Conservation (phyloP, 139 green algal species). For the Diplosphaera chodatii region DNA sequence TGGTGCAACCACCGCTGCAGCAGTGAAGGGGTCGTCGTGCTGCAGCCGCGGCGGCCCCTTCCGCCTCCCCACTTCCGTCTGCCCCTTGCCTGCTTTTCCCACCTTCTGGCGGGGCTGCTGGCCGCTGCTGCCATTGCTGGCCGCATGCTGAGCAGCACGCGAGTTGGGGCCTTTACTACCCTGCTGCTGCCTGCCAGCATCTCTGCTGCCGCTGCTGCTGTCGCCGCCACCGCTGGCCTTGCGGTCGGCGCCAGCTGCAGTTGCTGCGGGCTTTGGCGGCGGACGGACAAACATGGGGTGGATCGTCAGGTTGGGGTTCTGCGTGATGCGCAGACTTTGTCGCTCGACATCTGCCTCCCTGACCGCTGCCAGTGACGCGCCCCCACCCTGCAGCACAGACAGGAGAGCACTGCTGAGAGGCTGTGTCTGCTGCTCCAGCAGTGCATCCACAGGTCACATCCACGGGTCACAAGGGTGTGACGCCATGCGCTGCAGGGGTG, state of each 20-base stretch:
- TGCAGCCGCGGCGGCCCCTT: neutral
- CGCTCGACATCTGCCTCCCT: neutral
- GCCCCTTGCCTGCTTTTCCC: neutral
- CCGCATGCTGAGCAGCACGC: too few relatives aligned
- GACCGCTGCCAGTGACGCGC: neutral
- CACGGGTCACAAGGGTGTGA: too few relatives aligned
- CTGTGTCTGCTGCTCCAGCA: neutral
- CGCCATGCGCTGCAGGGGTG: neutral
- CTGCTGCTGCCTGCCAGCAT: neutral
- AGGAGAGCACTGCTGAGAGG: neutral
- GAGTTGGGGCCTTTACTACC: too few relatives aligned
- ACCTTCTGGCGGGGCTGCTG: neutral
- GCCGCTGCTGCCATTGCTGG: too few relatives aligned
- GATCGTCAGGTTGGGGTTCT: conserved; percentile 16
- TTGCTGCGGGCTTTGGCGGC: neutral
- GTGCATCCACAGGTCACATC: conserved; percentile 1
- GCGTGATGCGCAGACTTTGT: conserved; percentile 17
- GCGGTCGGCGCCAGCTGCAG: neutral
- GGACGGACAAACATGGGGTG: conserved; percentile 17
- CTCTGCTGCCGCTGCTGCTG: neutral
- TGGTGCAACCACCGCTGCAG: neutral
- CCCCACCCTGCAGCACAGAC: too few relatives aligned
- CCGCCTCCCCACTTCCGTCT: neutral
- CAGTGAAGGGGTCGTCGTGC: neutral
- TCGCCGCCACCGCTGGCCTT: neutral